These are phyloP conservation scores for Melaleuca quinquenervia DNA, from an alignment of 345 rosid species.

Conservation along the genomic window DNA sequence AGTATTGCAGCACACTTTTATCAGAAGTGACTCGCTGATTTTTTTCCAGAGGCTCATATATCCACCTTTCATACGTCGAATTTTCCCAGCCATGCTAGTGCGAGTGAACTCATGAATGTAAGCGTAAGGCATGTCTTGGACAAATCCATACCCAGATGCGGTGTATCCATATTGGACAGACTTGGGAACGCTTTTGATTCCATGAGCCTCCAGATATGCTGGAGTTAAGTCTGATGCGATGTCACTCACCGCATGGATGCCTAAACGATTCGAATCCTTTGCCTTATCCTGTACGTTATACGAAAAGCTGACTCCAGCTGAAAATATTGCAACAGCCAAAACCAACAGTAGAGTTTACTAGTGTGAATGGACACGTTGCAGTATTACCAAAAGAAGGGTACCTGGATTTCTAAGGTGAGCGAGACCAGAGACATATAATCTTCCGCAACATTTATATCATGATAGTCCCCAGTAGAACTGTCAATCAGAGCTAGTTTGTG, in stretches of 20 bases:
- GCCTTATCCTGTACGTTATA: constrained; percentile 38
- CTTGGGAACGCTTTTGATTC: constrained; percentile 36
- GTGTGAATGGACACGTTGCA: not conserved
- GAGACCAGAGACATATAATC: constrained; percentile 53
- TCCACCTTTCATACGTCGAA: constrained; percentile 51
- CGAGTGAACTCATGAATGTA: constrained; percentile 58
- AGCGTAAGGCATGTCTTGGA: constrained; percentile 64
- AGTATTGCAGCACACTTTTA: constrained; percentile 26
- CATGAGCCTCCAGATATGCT: constrained; percentile 27
- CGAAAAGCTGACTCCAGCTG: not conserved
- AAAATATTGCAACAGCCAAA: not conserved
- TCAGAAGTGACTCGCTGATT: constrained; percentile 29
- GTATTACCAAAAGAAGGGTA: constrained; percentile 1
- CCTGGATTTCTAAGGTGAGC: constrained; percentile 56
- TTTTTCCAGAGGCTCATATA: constrained; percentile 48
- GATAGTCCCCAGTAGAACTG: constrained; percentile 33
- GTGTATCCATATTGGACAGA: constrained; percentile 64
- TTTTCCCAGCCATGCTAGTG: constrained; percentile 72
- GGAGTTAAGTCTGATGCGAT: constrained; percentile 48
- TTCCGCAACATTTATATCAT: constrained; percentile 47
- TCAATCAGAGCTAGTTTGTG: constrained; percentile 56
- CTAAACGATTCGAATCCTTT: constrained; percentile 29
- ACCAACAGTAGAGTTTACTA: not conserved
- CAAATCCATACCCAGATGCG: constrained; percentile 63
- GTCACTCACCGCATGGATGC: constrained; percentile 52